Percentiles rank a stretch among this genome's conserved stretches.
Conservation (phyloP, 345 rosid genomes). For the Sisymbrium irio region DNA sequence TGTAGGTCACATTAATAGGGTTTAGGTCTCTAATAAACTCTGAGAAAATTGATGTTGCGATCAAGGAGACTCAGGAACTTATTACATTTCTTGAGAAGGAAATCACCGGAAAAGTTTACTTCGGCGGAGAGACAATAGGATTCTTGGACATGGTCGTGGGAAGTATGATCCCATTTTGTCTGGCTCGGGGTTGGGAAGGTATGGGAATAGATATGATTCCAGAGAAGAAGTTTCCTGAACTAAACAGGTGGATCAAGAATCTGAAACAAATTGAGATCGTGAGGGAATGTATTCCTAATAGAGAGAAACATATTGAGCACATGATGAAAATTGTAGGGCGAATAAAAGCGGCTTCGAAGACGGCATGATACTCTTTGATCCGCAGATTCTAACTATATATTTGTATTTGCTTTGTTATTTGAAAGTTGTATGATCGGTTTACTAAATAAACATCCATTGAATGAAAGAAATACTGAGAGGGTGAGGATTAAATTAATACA, state of each 20-base stretch:
- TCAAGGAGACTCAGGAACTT: constrained; percentile 21
- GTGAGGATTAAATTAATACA: background rate
- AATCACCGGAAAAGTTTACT: constrained; percentile 29
- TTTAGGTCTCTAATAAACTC: background rate
- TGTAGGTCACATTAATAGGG: constrained; percentile 3
- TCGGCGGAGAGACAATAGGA: constrained; percentile 37
- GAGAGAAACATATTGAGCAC: constrained; percentile 24
- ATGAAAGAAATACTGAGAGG: background rate
- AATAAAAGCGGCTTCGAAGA: background rate
- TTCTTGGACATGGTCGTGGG: constrained; percentile 31
- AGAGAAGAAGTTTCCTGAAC: constrained; percentile 9
- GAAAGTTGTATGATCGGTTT: background rate
- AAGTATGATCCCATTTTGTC: constrained; percentile 16
- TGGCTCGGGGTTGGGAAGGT: constrained; percentile 27
- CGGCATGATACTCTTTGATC: background rate
- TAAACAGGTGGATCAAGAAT: background rate
- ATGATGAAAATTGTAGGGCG: background rate
- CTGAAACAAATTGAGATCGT: constrained; percentile 4
- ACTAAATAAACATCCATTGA: background rate
- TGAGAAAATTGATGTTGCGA: constrained; percentile 5
- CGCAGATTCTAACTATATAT: background rate
- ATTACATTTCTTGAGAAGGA: constrained; percentile 34
- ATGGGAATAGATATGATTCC: constrained; percentile 31
- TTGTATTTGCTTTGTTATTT: background rate
- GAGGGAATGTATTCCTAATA: constrained; percentile 24